Conservation (phyloP, 2,329 filamentous ascomycete species). For the Ophiosphaerella herpotricha region DNA sequence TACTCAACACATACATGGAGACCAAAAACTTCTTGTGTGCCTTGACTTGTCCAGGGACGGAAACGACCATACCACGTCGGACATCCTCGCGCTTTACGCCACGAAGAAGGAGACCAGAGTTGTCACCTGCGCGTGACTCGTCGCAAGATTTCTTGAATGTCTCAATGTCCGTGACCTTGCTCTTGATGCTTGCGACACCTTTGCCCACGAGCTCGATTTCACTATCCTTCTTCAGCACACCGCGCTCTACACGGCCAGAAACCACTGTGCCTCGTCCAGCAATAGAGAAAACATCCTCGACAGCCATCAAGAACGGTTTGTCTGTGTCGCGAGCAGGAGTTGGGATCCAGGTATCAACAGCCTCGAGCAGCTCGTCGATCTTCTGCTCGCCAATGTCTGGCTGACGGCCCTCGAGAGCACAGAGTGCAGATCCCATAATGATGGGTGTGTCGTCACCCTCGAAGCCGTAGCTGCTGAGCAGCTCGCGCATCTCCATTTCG, state of each 20-base stretch:
- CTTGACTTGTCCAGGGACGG: slow-evolving; percentile 80
- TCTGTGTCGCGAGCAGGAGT: slow-evolving; percentile 92
- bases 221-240: slow-evolving; percentile 87
- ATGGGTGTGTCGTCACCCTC: slow-evolving; percentile 98
- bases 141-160: slow-evolving; percentile 99
- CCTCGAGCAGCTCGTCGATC: slow-evolving; percentile 88
- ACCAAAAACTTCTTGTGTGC: slow-evolving; percentile 89
- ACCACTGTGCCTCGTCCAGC: slow-evolving; percentile 92
- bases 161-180: slow-evolving; percentile 99
- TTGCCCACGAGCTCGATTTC: slow-evolving; percentile 96
- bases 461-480: slow-evolving; percentile 89
- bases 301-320: slow-evolving; percentile 98
- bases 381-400: slow-evolving; percentile 84
- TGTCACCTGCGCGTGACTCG: slow-evolving; percentile 93
- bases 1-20: slow-evolving; percentile 95
- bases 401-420: slow-evolving; percentile 84
- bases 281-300: slow-evolving; percentile 70
- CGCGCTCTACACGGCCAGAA: slow-evolving; percentile 96
- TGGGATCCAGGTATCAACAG: slow-evolving; percentile 95
- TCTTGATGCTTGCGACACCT: slow-evolving; percentile 82
- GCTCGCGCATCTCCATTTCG: slow-evolving; percentile 99
- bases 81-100: slow-evolving; percentile 96
- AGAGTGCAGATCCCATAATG: slow-evolving; percentile 94
- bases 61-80: slow-evolving; percentile 90
- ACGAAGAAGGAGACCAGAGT: slow-evolving; percentile 95